Evolutionary conservation across 1,284 basidiomycete genomes (phyloP).

Genomic region (Melampsora americana): DNA sequence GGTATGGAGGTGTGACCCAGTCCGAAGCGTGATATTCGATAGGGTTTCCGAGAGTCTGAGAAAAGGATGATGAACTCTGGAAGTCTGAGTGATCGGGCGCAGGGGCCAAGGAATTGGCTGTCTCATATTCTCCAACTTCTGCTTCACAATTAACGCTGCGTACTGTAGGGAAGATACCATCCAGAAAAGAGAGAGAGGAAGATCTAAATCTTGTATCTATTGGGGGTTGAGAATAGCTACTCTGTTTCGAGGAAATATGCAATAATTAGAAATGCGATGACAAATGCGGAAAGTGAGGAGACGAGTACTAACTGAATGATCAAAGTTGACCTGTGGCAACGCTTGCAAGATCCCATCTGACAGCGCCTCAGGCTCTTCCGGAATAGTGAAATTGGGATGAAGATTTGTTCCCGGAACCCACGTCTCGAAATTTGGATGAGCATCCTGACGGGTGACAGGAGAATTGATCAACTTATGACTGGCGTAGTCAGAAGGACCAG

Average conservation of each 20-base stretch:
- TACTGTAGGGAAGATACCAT: not conserved
- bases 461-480: not conserved
- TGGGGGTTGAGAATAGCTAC: not conserved
- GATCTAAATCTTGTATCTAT: not conserved
- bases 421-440: conserved; percentile 11
- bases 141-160: not conserved
- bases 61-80: no score
- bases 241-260: not conserved
- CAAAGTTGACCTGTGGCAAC: not conserved
- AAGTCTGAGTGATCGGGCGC: no score
- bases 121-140: not conserved
- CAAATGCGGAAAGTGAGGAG: not conserved
- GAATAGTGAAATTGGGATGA: not conserved
- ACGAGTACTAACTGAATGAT: not conserved
- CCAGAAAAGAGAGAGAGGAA: not conserved
- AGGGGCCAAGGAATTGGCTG: no score
- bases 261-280: not conserved
- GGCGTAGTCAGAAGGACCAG: not conserved
- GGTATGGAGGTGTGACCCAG: not conserved
- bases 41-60: no score
- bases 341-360: not conserved
- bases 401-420: conserved; percentile 7
- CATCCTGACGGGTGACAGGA: conserved; percentile 18
- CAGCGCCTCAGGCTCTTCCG: not conserved
- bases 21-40: not conserved